Percentiles rank a stretch among this genome's conserved stretches.
Evolutionary conservation across 805 yeast species (phyloP).

Genomic region (Wickerhamiella parazyma): DNA sequence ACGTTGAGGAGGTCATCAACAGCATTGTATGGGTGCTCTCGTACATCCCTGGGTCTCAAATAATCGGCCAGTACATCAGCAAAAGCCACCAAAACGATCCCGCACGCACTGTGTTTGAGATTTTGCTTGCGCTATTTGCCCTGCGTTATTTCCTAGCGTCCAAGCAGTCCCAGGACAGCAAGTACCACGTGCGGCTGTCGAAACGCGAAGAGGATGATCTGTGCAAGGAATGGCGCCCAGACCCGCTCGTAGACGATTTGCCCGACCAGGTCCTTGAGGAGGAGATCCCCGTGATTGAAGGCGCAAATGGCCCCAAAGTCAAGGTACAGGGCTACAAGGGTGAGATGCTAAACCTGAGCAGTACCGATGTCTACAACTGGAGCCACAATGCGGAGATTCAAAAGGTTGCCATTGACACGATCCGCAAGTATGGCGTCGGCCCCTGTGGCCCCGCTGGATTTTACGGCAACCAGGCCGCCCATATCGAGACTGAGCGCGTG

Average conservation of each 20-base stretch:
- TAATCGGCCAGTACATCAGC: slow-evolving; percentile 46
- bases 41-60: slow-evolving; percentile 30
- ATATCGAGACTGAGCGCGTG: slow-evolving; percentile 61
- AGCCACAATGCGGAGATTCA: slow-evolving; percentile 36
- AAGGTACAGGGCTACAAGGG: slow-evolving; percentile 22
- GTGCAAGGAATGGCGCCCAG: slow-evolving; percentile 86
- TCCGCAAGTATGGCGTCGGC: slow-evolving; percentile 77
- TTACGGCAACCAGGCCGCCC: slow-evolving; percentile 90
- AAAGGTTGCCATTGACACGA: slow-evolving; percentile 41
- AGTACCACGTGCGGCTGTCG: slow-evolving; percentile 43
- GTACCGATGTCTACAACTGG: slow-evolving; percentile 58
- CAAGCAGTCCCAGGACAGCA: slow-evolving; percentile 61
- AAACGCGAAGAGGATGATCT: slow-evolving; percentile 62
- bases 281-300: slow-evolving; percentile 49
- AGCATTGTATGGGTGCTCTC: slow-evolving; percentile 9
- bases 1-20: slow-evolving; percentile 6
- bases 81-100: slow-evolving; percentile 92
- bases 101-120: slow-evolving; percentile 69
- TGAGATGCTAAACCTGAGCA: slow-evolving; percentile 50
- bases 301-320: slow-evolving; percentile 35
- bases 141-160: slow-evolving; percentile 68
- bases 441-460: slow-evolving; percentile 98
- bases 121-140: slow-evolving; percentile 65
- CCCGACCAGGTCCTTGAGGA: slow-evolving; percentile 49
- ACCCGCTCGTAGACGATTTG: slow-evolving; percentile 53